Base-by-base conservation (phyloP, 2,329 filamentous ascomycete genomes). In the Colletotrichum lindemuthianum region DNA sequence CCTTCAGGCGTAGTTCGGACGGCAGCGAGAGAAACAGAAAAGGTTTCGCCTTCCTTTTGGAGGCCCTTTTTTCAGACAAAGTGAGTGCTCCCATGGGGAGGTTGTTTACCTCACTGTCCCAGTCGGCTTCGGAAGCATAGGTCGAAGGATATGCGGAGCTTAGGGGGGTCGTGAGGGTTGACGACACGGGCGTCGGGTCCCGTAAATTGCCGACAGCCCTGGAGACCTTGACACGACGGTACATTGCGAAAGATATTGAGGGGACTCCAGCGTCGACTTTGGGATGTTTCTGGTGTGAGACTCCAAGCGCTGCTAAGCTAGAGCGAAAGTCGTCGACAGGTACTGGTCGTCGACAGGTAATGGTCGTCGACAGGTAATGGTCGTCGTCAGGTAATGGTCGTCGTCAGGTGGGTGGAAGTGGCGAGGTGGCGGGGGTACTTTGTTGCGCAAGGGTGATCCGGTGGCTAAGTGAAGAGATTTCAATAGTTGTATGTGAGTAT, bases 1-100 rank as follows among this genome's bases (percentile, higher is more conserved):
- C 85, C 70, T 87, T 86, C 64, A 90, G 79, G 8, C 91, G 88
- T 36, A 94, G 75, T 72, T 94, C 91, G 0, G 86, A 83, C 0
- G 91, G 91, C 1, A 94, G 79, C 36, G 85, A 79, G 63, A 93
- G 82, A 73, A 93, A 91, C 8, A 79, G 84, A 59, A 92, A 92
- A 0, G 86, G 82, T 48, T 76, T 74, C 2, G 76, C 72, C 15
- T 49, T 55, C 16, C 49, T 16, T 54, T 16, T 51, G 1, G 24
- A 3, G 24, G 60, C 58, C 68, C 69, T 47, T 68, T 57, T 16
- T 68, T 63, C 32, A 71, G 57, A 2, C 77, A 76, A 52, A 78
- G 76, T 81, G 15, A 86, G 72, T 2, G 76, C 75, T 43, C 77
- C 76, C 41, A 86, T 79, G 33, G 77, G 71, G 33, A 83, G 68